phyloP scores from a whole-genome alignment of 768 basidiomycete species.

The Lactarius vividus region DNA sequence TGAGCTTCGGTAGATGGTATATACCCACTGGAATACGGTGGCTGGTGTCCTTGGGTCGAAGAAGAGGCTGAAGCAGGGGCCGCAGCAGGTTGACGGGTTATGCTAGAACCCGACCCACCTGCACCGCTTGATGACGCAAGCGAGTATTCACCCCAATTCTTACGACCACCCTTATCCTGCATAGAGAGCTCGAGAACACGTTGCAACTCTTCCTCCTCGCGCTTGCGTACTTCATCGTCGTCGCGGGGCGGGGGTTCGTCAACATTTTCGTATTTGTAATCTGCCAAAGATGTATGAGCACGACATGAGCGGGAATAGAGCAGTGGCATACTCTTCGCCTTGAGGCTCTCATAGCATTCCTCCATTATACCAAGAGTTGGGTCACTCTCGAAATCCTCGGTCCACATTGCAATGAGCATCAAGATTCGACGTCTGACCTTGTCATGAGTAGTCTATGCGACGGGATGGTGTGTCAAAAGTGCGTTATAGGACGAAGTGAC shows the following conservation, averaged over 20 bases:
- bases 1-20: constrained; percentile 37
- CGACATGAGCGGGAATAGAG: background rate
- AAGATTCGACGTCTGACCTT: constrained; percentile 81
- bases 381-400: constrained; percentile 78
- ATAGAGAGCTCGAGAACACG: constrained; percentile 91
- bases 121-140: constrained; percentile 39
- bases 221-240: constrained; percentile 75
- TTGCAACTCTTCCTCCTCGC: constrained; percentile 94
- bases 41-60: constrained; percentile 26
- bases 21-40: constrained; percentile 51
- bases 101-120: constrained; percentile 34
- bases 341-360: constrained; percentile 79
- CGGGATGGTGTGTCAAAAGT: background rate
- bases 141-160: constrained; percentile 49
- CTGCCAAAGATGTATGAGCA: constrained; percentile 37
- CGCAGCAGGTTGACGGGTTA: constrained; percentile 23
- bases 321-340: constrained; percentile 66
- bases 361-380: constrained; percentile 84
- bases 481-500: constrained; percentile 11
- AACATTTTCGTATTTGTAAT: constrained; percentile 65
- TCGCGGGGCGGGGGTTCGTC: constrained; percentile 63
- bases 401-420: constrained; percentile 75
- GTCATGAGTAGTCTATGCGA: constrained; percentile 79
- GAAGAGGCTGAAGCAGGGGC: constrained; percentile 30
- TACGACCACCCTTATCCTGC: constrained; percentile 82